Base-by-base conservation (phyloP, 768 basidiomycete genomes). In the Lactifluus volemus region DNA sequence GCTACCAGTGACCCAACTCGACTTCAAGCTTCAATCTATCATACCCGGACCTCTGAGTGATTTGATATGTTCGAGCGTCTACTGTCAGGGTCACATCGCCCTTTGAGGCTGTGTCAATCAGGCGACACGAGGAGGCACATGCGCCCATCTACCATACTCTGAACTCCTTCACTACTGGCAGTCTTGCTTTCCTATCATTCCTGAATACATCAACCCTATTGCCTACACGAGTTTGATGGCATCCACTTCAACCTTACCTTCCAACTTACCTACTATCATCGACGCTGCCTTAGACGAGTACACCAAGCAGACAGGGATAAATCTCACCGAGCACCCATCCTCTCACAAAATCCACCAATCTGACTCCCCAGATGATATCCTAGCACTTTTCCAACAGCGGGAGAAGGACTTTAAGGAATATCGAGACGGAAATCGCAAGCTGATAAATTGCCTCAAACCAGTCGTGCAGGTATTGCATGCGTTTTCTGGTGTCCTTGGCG, bases 401-500 rank as follows among this genome's bases (percentile, higher is more conserved):
- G 56, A 29, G 14, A 63, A 14, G 17, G 47, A 50, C 10, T 58
- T 58, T 10, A 49, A 53, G 41, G 52, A 63, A 44, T 61, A 52
- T 39, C 55, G 60, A 45, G 50, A 61, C 0, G 36, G 50, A 48
- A 47, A 61, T 52, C 25, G 44, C 7, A 57, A 34, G 19, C 34
- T 61, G 42, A 61, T 61, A n/a, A 48, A 41, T 15, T 41, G 44
- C 25, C 19, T 61, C 5, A 61, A 29, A 8, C 60, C 60, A 8
- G 38, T 47, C 9, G 60, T 53, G 29, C 34, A 34, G 10, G 19
- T 57, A 29, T 19, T 61, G 7, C 55, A 61, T 12, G 7, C 29
- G 4, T 39, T 61, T 34, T 14, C 60, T 21, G 60, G 19, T 0
- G 41, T 17, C 34, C 55, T 61, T 21, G 55, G 50, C 0, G 55